phyloP scores from a whole-genome alignment of 768 basidiomycete species.

The Suillus americanus region DNA sequence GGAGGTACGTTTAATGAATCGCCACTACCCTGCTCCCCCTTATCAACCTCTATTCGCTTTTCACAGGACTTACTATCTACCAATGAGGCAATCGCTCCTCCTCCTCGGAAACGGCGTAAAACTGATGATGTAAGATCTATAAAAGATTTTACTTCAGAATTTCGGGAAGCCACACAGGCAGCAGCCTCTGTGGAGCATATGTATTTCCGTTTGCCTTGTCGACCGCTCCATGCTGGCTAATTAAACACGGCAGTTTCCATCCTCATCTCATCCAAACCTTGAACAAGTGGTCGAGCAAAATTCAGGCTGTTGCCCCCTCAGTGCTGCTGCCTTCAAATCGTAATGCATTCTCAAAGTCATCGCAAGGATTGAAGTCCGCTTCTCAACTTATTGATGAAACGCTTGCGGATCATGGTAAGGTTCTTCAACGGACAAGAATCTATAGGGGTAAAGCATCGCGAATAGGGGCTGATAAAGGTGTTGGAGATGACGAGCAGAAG shows the following conservation, averaged over 20 bases:
- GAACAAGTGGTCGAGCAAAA: conserved; percentile 93
- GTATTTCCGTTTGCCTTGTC: conserved; percentile 37
- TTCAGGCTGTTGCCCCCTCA: conserved; percentile 87
- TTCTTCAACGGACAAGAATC: conserved; percentile 63
- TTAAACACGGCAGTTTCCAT: conserved; percentile 48
- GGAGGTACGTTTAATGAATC: conserved; percentile 46
- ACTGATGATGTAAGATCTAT: conserved; percentile 25
- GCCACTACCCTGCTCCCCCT: neutral
- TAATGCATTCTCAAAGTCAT: conserved; percentile 64
- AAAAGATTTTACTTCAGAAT: conserved; percentile 19
- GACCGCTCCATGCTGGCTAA: conserved; percentile 5
- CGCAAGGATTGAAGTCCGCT: conserved; percentile 59
- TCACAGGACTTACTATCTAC: conserved; percentile 43
- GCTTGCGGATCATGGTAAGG: conserved; percentile 53
- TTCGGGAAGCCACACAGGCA: conserved; percentile 44
- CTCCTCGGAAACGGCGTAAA: conserved; percentile 59
- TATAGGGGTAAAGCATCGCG: conserved; percentile 49
- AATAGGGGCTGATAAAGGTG: conserved; percentile 38
- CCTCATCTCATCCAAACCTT: conserved; percentile 75
- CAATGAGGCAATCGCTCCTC: conserved; percentile 48
- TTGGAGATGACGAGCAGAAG: conserved; percentile 31
- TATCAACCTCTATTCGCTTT: conserved; percentile 16
- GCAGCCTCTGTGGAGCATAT: conserved; percentile 47
- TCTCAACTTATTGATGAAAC: conserved; percentile 79
- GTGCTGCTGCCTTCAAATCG: conserved; percentile 68